Conservation (phyloP, 768 basidiomycete species). For the Termitomyces heimii region DNA sequence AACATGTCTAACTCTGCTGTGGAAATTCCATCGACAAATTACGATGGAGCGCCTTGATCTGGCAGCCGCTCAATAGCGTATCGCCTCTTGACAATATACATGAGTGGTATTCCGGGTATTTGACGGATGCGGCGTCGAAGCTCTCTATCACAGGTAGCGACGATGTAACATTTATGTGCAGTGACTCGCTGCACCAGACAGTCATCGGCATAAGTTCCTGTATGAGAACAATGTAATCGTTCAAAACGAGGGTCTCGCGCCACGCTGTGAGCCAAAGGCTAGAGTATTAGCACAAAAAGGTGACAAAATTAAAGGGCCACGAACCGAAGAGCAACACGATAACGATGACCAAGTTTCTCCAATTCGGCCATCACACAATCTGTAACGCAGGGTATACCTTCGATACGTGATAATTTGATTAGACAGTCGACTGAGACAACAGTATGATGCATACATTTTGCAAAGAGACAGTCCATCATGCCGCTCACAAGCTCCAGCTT, state of each 20-base stretch:
- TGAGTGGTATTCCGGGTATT: conserved; percentile 88
- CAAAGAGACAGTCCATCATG: conserved; percentile 99
- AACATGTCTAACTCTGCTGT: neutral
- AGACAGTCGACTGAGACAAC: neutral
- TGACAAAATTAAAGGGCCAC: conserved; percentile 18
- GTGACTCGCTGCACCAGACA: conserved; percentile 95
- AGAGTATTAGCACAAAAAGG: neutral
- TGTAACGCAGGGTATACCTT: conserved; percentile 98
- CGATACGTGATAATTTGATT: neutral
- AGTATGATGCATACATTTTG: conserved; percentile 64
- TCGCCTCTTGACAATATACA: conserved; percentile 91
- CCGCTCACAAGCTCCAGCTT: conserved; percentile 91
- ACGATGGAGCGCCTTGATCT: conserved; percentile 84
- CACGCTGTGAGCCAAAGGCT: conserved; percentile 48
- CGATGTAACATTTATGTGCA: conserved; percentile 92
- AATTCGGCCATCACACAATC: conserved; percentile 99
- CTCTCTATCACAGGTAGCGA: conserved; percentile 97
- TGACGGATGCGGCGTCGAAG: conserved; percentile 89
- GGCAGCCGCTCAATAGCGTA: conserved; percentile 96
- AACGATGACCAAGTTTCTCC: conserved; percentile 95
- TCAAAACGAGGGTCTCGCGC: conserved; percentile 98
- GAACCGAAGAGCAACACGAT: conserved; percentile 89
- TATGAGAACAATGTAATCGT: conserved; percentile 85
- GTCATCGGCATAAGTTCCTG: conserved; percentile 98
- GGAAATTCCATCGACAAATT: conserved; percentile 9